Base-by-base conservation (phyloP, 345 rosid genomes). In the Eucalyptus urophylla region DNA sequence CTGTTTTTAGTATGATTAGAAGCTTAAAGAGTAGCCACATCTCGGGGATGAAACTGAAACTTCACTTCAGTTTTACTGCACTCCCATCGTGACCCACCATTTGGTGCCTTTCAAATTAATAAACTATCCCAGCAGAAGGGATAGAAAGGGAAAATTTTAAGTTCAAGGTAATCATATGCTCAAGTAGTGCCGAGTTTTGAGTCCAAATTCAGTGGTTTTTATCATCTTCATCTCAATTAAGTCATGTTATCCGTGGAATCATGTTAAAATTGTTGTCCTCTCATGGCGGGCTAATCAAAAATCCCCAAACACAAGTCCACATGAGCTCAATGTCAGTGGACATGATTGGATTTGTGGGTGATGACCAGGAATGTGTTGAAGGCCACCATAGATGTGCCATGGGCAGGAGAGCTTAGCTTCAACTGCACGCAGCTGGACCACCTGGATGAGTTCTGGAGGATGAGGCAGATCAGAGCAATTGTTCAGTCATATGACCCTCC, bases 391-490 rank as follows among this genome's bases (percentile, higher is more conserved):
- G 93, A 93, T 69, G 95, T 97, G 85, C 99, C 99, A 72, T 91
- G 98, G 97, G 96, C 96, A 40, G 98, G 99, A 91, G 98, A 97
- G 89, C 92, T 97, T 80, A 95, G 94, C 86, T 94, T 97, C 53
- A 94, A 94, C 90, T 96, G 98, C 92, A 97, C 99, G 2, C 99
- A 97, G 88, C 96, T 97, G 19, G 99, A 97, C 89, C 99, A 97
- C 94, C 90, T 97, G 87, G 94, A 96, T 90, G 99, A 97, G 91
- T 92, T 93, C n/a, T 97, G 99, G 99, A 91, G 99, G 90, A 94
- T 97, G 98, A 96, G 93, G 90, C 99, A 97, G 92, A 94, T 97
- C 14, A 93, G 92, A 60, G 95, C 99, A 37, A 94, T 97, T 65
- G 94, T 92, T 24, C 94, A 91, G 88, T 94, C 94, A 72, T 95